Conservation (phyloP, 2,329 filamentous ascomycete species). For the Colletotrichum tanaceti region DNA sequence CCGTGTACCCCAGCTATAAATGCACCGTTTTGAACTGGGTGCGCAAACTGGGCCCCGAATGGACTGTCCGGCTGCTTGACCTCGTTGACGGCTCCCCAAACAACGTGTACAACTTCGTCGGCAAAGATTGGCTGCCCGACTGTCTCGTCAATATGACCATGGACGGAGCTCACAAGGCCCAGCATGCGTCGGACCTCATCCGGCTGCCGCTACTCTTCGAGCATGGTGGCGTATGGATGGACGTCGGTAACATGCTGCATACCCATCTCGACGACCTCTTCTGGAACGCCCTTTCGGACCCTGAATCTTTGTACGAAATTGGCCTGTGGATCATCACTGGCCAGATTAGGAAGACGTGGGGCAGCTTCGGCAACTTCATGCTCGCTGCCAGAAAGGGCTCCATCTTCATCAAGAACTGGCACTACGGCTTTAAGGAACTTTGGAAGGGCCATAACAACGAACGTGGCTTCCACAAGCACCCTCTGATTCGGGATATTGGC, state of each 20-base stretch:
- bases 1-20: background rate
- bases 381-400: background rate
- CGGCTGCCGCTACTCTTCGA: constrained; percentile 51
- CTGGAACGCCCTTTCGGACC: constrained; percentile 47
- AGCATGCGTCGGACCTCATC: constrained; percentile 57
- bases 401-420: background rate
- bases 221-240: constrained; percentile 54
- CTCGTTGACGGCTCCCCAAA: background rate
- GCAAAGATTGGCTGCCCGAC: background rate
- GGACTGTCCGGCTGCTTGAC: background rate
- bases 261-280: constrained; percentile 49
- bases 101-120: background rate
- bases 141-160: background rate
- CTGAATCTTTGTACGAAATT: background rate
- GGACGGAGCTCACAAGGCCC: constrained; percentile 44
- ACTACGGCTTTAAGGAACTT: background rate
- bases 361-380: background rate
- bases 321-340: background rate
- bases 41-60: background rate
- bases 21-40: background rate
- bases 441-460: background rate
- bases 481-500: background rate
- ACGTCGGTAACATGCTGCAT: constrained; percentile 52
- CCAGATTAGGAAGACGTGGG: background rate
- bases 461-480: background rate